Conservation (phyloP, 495 filamentous ascomycete genomes). For the Daldinia caldariorum region DNA sequence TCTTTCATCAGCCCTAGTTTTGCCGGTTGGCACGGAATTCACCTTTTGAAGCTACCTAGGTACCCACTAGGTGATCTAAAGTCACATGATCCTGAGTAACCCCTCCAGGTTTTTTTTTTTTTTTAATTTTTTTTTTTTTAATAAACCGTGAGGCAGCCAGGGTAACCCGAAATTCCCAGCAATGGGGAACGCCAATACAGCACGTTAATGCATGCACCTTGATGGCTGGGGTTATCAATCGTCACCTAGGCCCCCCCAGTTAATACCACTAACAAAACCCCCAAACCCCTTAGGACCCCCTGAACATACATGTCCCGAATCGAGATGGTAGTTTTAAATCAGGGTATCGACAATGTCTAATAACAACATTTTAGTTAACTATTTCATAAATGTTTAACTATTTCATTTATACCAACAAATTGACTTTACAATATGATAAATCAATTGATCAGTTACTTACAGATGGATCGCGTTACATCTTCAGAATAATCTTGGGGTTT, state of each 20-base stretch:
- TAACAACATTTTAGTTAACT: not conserved
- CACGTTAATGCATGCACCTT: not conserved
- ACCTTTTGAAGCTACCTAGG: conserved; percentile 2
- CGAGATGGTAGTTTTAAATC: not conserved
- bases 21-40: conserved; percentile 19
- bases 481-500: not conserved
- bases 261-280: not conserved
- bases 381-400: no score
- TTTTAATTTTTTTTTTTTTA: not conserved
- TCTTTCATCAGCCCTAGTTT: conserved; percentile 40
- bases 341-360: not conserved
- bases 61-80: not conserved
- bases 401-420: no score
- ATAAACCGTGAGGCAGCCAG: conserved; percentile 6
- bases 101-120: conserved; percentile 1
- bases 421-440: no score
- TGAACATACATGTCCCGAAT: not conserved
- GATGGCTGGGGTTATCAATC: not conserved
- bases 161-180: conserved; percentile 9
- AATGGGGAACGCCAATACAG: conserved; percentile 12
- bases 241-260: not conserved
- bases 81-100: conserved; percentile 24
- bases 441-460: not conserved
- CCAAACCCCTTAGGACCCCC: conserved; percentile 1
- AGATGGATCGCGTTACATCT: not conserved